Conservation (phyloP, 345 rosid genomes). For the Durio zibethinus region DNA sequence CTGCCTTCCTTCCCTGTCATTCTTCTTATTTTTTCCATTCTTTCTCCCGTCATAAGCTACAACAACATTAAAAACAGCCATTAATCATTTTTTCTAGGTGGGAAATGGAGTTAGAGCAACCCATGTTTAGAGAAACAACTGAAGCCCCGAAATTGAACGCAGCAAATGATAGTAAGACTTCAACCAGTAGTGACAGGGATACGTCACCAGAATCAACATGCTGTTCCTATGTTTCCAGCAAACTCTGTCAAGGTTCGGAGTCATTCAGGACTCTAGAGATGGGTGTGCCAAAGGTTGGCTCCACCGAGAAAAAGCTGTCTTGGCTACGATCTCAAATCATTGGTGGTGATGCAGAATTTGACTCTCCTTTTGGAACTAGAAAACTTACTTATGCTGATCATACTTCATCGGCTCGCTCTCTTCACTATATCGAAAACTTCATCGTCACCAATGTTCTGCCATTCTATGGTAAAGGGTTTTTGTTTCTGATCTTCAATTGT, state of each 20-base stretch:
- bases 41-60: neutral
- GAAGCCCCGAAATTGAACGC: neutral
- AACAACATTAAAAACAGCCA: neutral
- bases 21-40: neutral
- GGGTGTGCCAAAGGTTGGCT: constrained; percentile 27
- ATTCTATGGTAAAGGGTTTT: constrained; percentile 35
- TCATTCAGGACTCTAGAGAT: constrained; percentile 6
- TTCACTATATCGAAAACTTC: constrained; percentile 49
- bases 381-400: constrained; percentile 53
- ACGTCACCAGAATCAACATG: neutral
- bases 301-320: constrained; percentile 27
- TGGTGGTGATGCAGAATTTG: constrained; percentile 35
- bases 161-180: neutral
- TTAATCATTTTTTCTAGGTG: neutral
- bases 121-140: neutral
- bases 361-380: constrained; percentile 51
- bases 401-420: constrained; percentile 54
- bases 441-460: constrained; percentile 52
- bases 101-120: constrained; percentile 4
- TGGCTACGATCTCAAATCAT: constrained; percentile 56
- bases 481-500: neutral
- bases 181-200: neutral
- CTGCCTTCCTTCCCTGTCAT: neutral
- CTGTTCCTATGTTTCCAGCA: neutral
- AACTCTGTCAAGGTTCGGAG: neutral